Evolutionary conservation across 768 basidiomycete species (phyloP).

Genomic region (Mycena belliarum): DNA sequence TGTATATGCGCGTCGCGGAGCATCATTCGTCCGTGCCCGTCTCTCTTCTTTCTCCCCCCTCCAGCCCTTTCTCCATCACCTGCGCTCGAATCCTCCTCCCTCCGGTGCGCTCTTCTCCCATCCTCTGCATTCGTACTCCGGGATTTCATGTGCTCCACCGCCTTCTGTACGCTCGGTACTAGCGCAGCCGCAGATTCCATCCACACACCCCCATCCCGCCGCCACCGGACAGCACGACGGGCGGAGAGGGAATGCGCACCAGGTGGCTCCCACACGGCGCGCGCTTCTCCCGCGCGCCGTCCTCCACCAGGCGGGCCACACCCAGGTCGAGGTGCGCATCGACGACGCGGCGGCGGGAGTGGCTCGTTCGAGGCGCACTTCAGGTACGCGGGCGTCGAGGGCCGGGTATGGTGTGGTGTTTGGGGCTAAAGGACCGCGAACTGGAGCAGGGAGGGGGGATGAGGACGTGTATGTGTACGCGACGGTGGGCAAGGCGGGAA

Average conservation of each 20-base stretch:
- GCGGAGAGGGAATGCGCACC: slow-evolving; percentile 38
- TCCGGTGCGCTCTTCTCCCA: too few relatives aligned
- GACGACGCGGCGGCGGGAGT: neutral
- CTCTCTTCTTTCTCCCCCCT: neutral
- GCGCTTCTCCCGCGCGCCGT: neutral
- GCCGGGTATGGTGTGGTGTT: too few relatives aligned
- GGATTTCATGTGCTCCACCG: too few relatives aligned
- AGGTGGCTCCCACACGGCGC: slow-evolving; percentile 38
- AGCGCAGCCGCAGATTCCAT: neutral
- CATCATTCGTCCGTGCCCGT: slow-evolving; percentile 22
- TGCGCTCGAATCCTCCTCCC: too few relatives aligned
- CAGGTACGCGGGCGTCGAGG: neutral
- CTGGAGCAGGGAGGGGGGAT: neutral
- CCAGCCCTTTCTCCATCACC: too few relatives aligned
- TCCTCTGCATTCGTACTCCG: too few relatives aligned
- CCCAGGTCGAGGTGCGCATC: slow-evolving; percentile 6
- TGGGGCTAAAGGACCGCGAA: neutral
- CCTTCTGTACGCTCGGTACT: too few relatives aligned
- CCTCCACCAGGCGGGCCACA: neutral
- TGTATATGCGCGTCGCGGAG: slow-evolving; percentile 49
- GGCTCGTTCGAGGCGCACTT: neutral
- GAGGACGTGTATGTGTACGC: slow-evolving; percentile 7
- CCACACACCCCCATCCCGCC: slow-evolving; percentile 6
- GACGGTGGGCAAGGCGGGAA: neutral
- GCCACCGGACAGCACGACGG: slow-evolving; percentile 4